phyloP scores from a whole-genome alignment of 163 green algal genomes.

The Picocystis sp. region DNA sequence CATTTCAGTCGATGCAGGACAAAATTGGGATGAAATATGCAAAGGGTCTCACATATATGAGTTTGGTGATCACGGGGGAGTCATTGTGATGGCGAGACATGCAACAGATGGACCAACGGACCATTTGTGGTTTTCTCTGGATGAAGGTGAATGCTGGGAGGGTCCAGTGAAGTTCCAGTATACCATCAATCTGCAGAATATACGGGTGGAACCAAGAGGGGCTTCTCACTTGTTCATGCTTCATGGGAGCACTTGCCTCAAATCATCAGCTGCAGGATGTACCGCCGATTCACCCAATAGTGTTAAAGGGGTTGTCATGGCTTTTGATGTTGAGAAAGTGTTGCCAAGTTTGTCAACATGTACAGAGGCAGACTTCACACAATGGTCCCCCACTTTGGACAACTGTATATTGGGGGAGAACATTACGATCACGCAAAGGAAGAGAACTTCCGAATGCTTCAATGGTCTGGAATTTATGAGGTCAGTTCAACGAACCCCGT shows the following conservation, averaged over 20 bases:
- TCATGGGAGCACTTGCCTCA: slow-evolving; percentile 13
- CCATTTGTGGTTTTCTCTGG: slow-evolving; percentile 34
- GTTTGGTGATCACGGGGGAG: slow-evolving; percentile 53
- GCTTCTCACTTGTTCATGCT: slow-evolving; percentile 21
- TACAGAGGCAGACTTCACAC: slow-evolving; percentile 11
- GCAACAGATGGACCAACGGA: slow-evolving; percentile 31
- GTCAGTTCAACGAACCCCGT: neutral
- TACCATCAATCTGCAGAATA: slow-evolving; percentile 52
- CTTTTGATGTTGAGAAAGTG: slow-evolving; percentile 21
- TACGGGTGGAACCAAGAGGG: slow-evolving; percentile 36
- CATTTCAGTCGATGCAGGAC: slow-evolving; percentile 47
- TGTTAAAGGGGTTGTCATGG: slow-evolving; percentile 10
- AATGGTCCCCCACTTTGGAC: neutral
- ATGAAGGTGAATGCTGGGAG: slow-evolving; percentile 56
- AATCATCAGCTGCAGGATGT: slow-evolving; percentile 1
- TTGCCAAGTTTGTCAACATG: slow-evolving; percentile 6
- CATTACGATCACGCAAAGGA: slow-evolving; percentile 16
- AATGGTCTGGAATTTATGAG: slow-evolving; percentile 17
- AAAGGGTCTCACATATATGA: slow-evolving; percentile 56
- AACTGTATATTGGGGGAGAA: slow-evolving; percentile 24
- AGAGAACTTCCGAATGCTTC: slow-evolving; percentile 17
- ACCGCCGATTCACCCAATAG: slow-evolving; percentile 3
- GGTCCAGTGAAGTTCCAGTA: slow-evolving; percentile 2
- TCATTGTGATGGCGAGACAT: slow-evolving; percentile 52
- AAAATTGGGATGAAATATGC: slow-evolving; percentile 50